A percentile compares a stretch with the other conserved stretches of the same genome.
Evolutionary conservation across 1,139 yeast species (phyloP).

Genomic region (Kazachstania sp.): DNA sequence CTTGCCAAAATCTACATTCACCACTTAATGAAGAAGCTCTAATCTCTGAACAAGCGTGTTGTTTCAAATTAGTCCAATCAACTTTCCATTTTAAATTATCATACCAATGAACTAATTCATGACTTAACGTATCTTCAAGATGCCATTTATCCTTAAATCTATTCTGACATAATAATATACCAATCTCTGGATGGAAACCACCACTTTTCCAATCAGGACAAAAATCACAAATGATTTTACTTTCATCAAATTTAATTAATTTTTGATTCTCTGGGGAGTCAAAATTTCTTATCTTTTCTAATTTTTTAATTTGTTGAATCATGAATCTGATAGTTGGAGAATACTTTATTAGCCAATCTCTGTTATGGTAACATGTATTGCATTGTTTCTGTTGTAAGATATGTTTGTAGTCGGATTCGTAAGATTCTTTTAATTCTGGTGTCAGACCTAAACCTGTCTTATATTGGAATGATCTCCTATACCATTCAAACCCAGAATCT

Average conservation of each 20-base stretch:
- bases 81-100: slow-evolving; percentile 84
- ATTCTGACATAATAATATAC: slow-evolving; percentile 82
- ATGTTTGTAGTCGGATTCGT: slow-evolving; percentile 45
- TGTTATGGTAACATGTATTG: slow-evolving; percentile 55
- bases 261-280: slow-evolving; percentile 7
- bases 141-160: slow-evolving; percentile 71
- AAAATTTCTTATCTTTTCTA: slow-evolving; percentile 21
- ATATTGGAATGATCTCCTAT: slow-evolving; percentile 67
- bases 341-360: slow-evolving; percentile 70
- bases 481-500: slow-evolving; percentile 61
- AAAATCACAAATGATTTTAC: slow-evolving; percentile 63
- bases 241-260: slow-evolving; percentile 22
- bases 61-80: slow-evolving; percentile 73
- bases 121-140: slow-evolving; percentile 83
- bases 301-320: slow-evolving; percentile 71
- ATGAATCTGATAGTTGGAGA: slow-evolving; percentile 84
- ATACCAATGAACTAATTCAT: slow-evolving; percentile 88
- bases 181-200: slow-evolving; percentile 86
- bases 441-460: slow-evolving; percentile 63
- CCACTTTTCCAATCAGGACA: slow-evolving; percentile 88
- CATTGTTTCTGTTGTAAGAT: slow-evolving; percentile 51
- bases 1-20: slow-evolving; percentile 87
- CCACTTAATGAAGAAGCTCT: slow-evolving; percentile 91
- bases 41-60: slow-evolving; percentile 95
- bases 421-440: slow-evolving; percentile 45